Conservation (phyloP, 2,329 filamentous ascomycete species). For the Mollisiaceae sp. region DNA sequence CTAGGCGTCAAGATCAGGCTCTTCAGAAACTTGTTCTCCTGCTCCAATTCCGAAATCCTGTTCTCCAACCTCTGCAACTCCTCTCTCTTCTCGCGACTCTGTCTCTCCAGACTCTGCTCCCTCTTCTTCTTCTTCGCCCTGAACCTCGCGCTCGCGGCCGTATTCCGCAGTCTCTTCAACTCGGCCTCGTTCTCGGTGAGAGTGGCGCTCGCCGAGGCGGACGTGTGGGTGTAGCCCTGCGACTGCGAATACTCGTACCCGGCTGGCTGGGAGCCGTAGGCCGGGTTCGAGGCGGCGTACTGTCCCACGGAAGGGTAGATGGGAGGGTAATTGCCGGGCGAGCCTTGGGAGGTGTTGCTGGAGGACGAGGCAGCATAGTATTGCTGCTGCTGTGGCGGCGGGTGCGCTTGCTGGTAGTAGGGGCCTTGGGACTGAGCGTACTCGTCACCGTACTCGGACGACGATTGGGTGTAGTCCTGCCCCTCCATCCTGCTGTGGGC, state of each 20-base stretch:
- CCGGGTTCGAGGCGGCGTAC: not conserved
- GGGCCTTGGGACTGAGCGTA: not conserved
- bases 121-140: constrained; percentile 95
- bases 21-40: constrained; percentile 81
- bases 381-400: constrained; percentile 4
- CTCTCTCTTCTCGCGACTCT: constrained; percentile 79
- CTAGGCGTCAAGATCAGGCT: constrained; percentile 82
- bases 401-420: not conserved
- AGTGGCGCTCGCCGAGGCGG: not conserved
- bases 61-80: constrained; percentile 75
- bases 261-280: not conserved
- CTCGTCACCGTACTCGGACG: not conserved
- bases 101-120: constrained; percentile 80
- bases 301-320: not conserved
- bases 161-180: constrained; percentile 80
- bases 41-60: constrained; percentile 74
- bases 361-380: constrained; percentile 1
- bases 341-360: not conserved
- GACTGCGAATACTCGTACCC: constrained; percentile 1
- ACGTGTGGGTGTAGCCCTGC: not conserved
- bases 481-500: not conserved
- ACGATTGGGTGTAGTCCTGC: not conserved
- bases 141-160: constrained; percentile 85
- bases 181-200: constrained; percentile 21
- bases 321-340: not conserved